phyloP scores from a whole-genome alignment of 2,329 filamentous ascomycete genomes.

The Curvularia lunata region DNA sequence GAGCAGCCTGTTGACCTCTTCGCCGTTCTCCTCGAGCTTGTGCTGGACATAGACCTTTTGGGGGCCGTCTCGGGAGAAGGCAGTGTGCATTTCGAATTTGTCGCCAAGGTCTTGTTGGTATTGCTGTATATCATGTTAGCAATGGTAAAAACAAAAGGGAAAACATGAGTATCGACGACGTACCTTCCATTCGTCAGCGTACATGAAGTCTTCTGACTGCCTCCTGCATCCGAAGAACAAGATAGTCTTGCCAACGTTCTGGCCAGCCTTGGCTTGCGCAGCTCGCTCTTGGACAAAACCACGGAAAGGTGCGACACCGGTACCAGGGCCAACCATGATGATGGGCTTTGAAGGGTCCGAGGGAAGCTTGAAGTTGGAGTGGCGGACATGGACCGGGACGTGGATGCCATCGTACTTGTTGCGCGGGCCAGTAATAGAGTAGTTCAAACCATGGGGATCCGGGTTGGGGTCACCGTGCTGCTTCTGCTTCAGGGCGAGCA shows the following conservation, averaged over 20 bases:
- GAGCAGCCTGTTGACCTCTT: conserved; percentile 86
- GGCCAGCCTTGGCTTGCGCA: conserved; percentile 77
- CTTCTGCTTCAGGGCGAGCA: conserved; percentile 93
- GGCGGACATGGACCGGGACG: conserved; percentile 92
- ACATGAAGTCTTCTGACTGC: conserved; percentile 87
- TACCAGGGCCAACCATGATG: conserved; percentile 95
- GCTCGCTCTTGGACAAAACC: conserved; percentile 94
- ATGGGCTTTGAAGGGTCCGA: conserved; percentile 93
- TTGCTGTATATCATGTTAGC: conserved; percentile 61
- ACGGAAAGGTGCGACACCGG: conserved; percentile 94
- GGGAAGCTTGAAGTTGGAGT: conserved; percentile 99
- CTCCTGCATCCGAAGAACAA: conserved; percentile 97
- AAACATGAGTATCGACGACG: conserved; percentile 49
- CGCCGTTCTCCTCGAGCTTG: conserved; percentile 79
- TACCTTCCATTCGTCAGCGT: conserved; percentile 91
- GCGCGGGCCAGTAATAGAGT: conserved; percentile 84
- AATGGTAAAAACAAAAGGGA: background rate
- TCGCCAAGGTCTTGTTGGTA: conserved; percentile 85
- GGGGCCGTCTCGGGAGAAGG: conserved; percentile 87
- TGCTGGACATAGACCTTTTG: conserved; percentile 98
- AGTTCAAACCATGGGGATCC: conserved; percentile 82
- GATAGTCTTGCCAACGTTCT: conserved; percentile 83
- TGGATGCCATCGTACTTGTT: conserved; percentile 98
- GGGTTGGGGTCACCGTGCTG: conserved; percentile 87
- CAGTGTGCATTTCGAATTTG: conserved; percentile 87